These are phyloP conservation scores for Mucor mucedo DNA, from an alignment of 371 early-diverging fungal species.

Conservation along the genomic window DNA sequence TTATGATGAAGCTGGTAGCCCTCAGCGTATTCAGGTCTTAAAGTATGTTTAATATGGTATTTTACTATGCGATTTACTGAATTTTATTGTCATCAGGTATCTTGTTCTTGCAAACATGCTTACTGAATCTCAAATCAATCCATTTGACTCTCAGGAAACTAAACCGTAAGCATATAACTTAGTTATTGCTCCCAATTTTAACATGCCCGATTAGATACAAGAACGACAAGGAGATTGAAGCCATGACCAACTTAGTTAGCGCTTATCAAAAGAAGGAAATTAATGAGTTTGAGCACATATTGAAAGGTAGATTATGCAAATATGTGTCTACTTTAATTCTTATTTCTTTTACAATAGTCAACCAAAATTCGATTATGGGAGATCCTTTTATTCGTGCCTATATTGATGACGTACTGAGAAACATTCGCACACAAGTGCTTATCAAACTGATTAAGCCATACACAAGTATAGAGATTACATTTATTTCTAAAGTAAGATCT, in stretches of 20 bases:
- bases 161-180: constrained; percentile 43
- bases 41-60: constrained; percentile 60
- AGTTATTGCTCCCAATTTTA: not conserved
- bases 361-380: constrained; percentile 79
- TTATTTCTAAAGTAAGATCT: constrained; percentile 72
- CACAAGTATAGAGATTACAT: constrained; percentile 83
- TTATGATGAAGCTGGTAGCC: constrained; percentile 96
- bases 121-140: constrained; percentile 92
- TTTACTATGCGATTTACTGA: too few species aligned
- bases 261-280: constrained; percentile 92
- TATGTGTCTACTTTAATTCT: not conserved
- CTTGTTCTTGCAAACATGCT: constrained; percentile 95
- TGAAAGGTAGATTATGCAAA: constrained; percentile 48
- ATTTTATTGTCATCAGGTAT: constrained; percentile 54
- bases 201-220: constrained; percentile 69
- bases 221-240: constrained; percentile 87
- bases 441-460: constrained; percentile 88
- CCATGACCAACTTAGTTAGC: constrained; percentile 90
- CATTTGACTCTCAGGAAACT: constrained; percentile 96
- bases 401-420: constrained; percentile 88
- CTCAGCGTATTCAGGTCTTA: constrained; percentile 89
- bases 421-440: constrained; percentile 89
- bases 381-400: constrained; percentile 90
- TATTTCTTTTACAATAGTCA: constrained; percentile 44
- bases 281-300: constrained; percentile 82